Conservation (phyloP, 208 protist genomes). For the Trypanosomatidae sp. region DNA sequence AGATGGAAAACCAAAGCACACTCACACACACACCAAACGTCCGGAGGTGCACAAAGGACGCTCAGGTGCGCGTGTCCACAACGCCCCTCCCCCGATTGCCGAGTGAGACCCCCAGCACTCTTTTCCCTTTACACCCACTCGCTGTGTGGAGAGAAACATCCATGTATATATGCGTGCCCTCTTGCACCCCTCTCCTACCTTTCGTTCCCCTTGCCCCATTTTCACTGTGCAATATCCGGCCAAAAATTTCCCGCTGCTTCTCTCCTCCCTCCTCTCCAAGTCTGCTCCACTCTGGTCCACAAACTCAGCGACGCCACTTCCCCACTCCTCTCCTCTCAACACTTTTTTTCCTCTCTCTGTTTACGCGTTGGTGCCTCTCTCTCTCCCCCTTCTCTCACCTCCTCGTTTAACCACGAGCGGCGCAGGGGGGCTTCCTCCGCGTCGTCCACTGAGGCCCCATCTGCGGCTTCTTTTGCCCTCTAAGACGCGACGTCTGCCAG, state of each 20-base stretch:
- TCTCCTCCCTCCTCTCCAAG: background rate
- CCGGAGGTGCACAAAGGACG: background rate
- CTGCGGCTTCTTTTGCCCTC: background rate
- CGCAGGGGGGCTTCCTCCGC: background rate
- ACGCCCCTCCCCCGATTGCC: background rate
- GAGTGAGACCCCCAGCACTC: background rate
- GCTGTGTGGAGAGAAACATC: background rate
- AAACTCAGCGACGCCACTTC: background rate
- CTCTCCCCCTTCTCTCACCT: background rate
- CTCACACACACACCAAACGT: background rate
- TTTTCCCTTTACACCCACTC: background rate
- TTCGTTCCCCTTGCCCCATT: background rate
- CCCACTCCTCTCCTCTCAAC: slow-evolving; percentile 3
- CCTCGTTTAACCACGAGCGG: background rate
- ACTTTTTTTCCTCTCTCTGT: slow-evolving; percentile 8
- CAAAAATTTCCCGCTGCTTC: background rate
- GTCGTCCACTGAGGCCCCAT: background rate
- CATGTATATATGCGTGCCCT: background rate
- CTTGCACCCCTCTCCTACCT: background rate
- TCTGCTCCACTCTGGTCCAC: background rate
- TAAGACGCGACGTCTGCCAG: background rate
- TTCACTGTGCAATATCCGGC: background rate
- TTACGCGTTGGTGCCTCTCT: background rate
- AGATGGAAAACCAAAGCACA: background rate
- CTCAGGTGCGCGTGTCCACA: background rate